These are phyloP conservation scores for Coemansia sp. DNA, from an alignment of 192 early-diverging fungal genomes.

Conservation along the genomic window DNA sequence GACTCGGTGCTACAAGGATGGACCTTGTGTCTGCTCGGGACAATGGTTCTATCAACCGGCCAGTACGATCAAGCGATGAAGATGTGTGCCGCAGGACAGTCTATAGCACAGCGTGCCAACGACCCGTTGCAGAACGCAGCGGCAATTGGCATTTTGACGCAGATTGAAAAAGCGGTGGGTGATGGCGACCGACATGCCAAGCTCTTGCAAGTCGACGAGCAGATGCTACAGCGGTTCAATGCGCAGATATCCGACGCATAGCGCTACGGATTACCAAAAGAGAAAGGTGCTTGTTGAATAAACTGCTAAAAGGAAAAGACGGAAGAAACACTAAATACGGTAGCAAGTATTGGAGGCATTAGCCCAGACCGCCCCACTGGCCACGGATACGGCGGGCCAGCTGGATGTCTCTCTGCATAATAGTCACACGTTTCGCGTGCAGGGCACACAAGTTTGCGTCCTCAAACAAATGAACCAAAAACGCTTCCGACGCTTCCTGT, in stretches of 20 bases:
- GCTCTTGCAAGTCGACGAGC: slow-evolving; percentile 34
- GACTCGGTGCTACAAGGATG: slow-evolving; percentile 40
- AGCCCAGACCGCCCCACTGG: slow-evolving; percentile 69
- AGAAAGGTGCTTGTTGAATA: background rate
- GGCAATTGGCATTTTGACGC: slow-evolving; percentile 41
- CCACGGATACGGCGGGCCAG: slow-evolving; percentile 65
- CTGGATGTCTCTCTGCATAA: slow-evolving; percentile 92
- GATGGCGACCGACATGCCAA: slow-evolving; percentile 33
- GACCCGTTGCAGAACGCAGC: slow-evolving; percentile 50
- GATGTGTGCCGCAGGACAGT: slow-evolving; percentile 42
- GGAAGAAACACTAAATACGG: slow-evolving; percentile 5
- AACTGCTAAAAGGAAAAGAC: background rate
- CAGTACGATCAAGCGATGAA: slow-evolving; percentile 52
- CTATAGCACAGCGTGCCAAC: slow-evolving; percentile 38
- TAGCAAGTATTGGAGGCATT: background rate
- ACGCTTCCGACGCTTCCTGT: slow-evolving; percentile 82
- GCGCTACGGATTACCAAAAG: background rate
- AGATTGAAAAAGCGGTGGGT: slow-evolving; percentile 38
- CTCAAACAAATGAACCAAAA: slow-evolving; percentile 82
- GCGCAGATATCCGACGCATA: slow-evolving; percentile 16
- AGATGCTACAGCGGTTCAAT: slow-evolving; percentile 34
- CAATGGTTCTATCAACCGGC: slow-evolving; percentile 38
- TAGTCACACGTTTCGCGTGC: slow-evolving; percentile 91
- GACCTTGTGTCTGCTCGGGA: slow-evolving; percentile 41
- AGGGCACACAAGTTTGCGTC: slow-evolving; percentile 92